Percentiles rank a stretch among this genome's conserved stretches.
Evolutionary conservation across 306 rosid genomes (phyloP).

Genomic region (Gillenia trifoliata): DNA sequence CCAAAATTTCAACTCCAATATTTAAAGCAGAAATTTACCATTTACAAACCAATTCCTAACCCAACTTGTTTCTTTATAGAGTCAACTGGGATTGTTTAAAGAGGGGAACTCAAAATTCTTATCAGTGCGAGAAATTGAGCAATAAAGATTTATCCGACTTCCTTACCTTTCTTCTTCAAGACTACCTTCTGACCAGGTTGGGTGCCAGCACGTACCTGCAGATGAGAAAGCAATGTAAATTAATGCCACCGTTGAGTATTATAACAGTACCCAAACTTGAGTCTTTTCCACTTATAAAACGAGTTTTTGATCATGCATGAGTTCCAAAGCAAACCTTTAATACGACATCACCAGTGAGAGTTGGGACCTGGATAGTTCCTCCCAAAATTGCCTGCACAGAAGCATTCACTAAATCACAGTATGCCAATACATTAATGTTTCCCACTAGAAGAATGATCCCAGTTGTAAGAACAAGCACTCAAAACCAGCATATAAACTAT

Average conservation of each 20-base stretch:
- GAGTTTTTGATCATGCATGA: neutral
- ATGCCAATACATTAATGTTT: neutral
- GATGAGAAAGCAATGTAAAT: slow-evolving; percentile 14
- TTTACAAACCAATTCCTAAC: neutral
- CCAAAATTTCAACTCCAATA: neutral
- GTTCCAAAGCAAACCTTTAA: slow-evolving; percentile 57
- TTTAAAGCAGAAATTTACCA: neutral
- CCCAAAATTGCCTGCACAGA: slow-evolving; percentile 75
- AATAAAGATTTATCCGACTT: neutral
- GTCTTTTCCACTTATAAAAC: neutral
- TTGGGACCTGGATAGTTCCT: slow-evolving; percentile 85
- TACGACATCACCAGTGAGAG: slow-evolving; percentile 84
- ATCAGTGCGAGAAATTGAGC: neutral
- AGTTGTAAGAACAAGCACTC: neutral
- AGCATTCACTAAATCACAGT: neutral
- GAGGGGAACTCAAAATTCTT: neutral
- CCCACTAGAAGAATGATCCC: neutral
- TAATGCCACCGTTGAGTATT: neutral
- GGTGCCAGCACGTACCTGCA: slow-evolving; percentile 80
- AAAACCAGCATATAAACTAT: neutral
- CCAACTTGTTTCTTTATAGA: neutral
- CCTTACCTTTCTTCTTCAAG: slow-evolving; percentile 86
- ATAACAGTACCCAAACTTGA: neutral
- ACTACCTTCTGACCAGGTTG: slow-evolving; percentile 92
- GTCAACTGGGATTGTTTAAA: neutral